Evolutionary conservation across 1,139 yeast genomes (phyloP), one percentile per base, ranked within the genome.

Genomic region (Candida gigantensis): DNA sequence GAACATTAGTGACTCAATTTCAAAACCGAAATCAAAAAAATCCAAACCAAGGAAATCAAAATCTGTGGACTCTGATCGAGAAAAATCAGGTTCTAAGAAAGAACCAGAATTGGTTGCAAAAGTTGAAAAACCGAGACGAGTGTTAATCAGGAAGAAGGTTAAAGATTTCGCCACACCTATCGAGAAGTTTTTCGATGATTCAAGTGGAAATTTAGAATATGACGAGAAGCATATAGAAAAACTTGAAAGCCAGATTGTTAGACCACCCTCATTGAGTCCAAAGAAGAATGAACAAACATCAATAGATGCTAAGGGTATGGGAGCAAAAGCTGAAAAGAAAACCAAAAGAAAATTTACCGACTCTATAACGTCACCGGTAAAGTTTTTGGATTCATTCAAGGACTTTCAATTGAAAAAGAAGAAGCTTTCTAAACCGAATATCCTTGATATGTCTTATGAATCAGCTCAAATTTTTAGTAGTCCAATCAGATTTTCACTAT

Each of bases 371-470:
- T 38, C 44, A 18, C 43, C 46, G 4, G 18, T 37, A 7, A 44
- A 34, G 12, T 36, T 43, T 12, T 24, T 33, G 11, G 28, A 27
- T 16, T 17, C 27, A 3, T 28, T 33, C 4, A 27, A 27, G 10
- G 31, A 17, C 11, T 28, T 21, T 3, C 27, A 27, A 14, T n/a
- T n/a, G 15, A 33, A 33, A 16, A 24, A 32, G 19, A 38, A 35
- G 27, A 40, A 34, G 13, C 27, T 29, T 12, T 24, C 33, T 2
- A 40, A 34, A 25, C 46, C 43, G 5, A 46, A 37, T 26, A 45
- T 46, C 9, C 40, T 46, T 30, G 50, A 46, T 31, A 37, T 36
- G 36, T 46, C 50, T 3, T 39, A 39, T 29, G 50, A 46, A 24
- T 29, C 30, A 16, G 27, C 28, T 9, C 24, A 28, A 13, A 23